Evolutionary conservation across 78 protist species (phyloP), one percentile per base, ranked within the genome.

Genomic region (Isochrysis galbana): DNA sequence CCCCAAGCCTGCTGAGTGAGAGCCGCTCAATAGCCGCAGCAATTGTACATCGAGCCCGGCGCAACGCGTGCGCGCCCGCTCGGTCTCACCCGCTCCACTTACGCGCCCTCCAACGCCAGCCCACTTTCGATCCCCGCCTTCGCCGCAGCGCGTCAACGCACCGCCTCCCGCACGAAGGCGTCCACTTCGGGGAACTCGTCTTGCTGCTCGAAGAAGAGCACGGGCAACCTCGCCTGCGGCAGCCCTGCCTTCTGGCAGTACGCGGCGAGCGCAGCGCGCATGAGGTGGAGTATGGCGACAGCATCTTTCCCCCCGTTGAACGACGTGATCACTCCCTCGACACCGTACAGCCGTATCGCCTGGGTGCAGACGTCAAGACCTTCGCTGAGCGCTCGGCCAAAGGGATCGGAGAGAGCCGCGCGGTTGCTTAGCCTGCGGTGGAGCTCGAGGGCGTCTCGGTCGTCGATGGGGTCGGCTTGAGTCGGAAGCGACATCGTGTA

Each of bases 231-330:
- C 44, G 14, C 36, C 22, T 1, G 34, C 42, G 17, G 44, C 23
- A 19, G 2, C 34, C 48, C 77, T 3, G 5, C 14, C 5, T 2
- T 38, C n/a, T 41, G 72, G 34, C 4, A 0, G 41, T 74, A 54
- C 86, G 1, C 34, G 11, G 77, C 84, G 48, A 90, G 89, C 55
- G 90, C 93, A 22, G 93, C 93, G 54, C 89, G 80, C 47, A 39
- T 48, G 38, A 91, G 61, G 93, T 91, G 93, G 17, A 91, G 39
- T 32, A 91, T 69, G 25, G 39, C 89, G 36, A 47, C 88, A 11
- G 93, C 93, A 34, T 91, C 93, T 77, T 91, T 91, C 55, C 93
- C 93, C 51, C 93, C 93, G 70, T 82, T 91, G 89, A 46, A 80
- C 46, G 80, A 42, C 26, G 36, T 32, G 51, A 42, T n/a, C n/a